A percentile compares a stretch with the other conserved stretches of the same genome.
These are phyloP conservation scores for Flueggea neowawraea DNA, from an alignment of 441 rosid genomes.

Conservation along the genomic window DNA sequence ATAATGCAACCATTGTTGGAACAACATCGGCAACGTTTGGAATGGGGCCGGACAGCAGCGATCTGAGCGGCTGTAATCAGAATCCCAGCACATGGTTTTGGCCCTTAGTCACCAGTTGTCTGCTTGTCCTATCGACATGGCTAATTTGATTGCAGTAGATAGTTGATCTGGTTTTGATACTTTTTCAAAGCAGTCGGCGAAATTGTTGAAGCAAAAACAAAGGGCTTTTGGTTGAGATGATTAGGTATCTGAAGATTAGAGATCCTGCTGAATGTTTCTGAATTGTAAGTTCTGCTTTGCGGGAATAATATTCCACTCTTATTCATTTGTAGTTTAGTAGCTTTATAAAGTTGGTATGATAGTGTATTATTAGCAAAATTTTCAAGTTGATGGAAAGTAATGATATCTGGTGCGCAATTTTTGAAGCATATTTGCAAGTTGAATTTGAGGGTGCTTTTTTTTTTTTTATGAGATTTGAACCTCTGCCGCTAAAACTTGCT, in stretches of 20 bases:
- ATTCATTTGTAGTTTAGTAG: no score
- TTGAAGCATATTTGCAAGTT: no score
- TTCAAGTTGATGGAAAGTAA: no score
- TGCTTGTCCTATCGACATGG: slow-evolving; percentile 17
- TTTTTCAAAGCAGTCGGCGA: background rate
- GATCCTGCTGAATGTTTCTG: no score
- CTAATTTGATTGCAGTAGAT: slow-evolving; percentile 1
- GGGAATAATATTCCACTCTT: no score
- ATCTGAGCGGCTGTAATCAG: slow-evolving; percentile 40
- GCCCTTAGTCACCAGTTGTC: slow-evolving; percentile 21
- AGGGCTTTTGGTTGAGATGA: background rate
- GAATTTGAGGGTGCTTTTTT: no score
- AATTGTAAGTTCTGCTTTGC: background rate
- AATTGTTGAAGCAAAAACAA: slow-evolving; percentile 5
- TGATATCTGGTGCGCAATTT: no score
- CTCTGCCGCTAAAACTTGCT: no score
- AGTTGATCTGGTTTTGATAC: background rate
- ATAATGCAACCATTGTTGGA: slow-evolving; percentile 42
- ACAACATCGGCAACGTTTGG: slow-evolving; percentile 28
- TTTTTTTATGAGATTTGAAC: no score
- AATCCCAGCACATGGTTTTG: slow-evolving; percentile 26
- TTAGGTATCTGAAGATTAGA: no score
- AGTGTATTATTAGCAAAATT: no score
- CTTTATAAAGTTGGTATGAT: no score
- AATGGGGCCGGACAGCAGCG: slow-evolving; percentile 32